Evolutionary conservation across 2,329 filamentous ascomycete species (phyloP).

Genomic region (Cercospora beticola): DNA sequence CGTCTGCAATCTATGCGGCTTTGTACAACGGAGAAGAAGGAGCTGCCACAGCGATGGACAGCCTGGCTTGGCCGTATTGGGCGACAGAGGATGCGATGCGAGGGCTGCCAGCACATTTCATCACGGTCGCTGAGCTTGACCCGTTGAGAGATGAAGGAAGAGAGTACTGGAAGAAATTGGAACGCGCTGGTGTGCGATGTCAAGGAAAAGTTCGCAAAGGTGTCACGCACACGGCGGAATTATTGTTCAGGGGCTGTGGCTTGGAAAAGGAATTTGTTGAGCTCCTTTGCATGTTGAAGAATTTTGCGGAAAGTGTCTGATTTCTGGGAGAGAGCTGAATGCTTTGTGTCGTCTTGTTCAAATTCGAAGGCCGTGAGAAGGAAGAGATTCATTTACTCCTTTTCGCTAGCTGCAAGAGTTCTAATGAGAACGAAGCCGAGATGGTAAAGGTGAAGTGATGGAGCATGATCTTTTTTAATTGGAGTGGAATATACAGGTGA

Average conservation of each 20-base stretch:
- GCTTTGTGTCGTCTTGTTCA: too few relatives aligned
- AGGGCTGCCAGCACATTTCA: slow-evolving; percentile 30
- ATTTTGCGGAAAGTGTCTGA: not conserved
- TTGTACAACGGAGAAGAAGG: not conserved
- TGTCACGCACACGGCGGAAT: slow-evolving; percentile 21
- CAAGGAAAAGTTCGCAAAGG: slow-evolving; percentile 28
- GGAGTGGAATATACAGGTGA: too few relatives aligned
- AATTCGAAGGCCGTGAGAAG: too few relatives aligned
- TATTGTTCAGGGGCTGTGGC: slow-evolving; percentile 22
- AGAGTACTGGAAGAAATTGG: slow-evolving; percentile 27
- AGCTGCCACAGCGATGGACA: slow-evolving; percentile 8
- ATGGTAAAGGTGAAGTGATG: too few relatives aligned
- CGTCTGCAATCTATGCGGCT: slow-evolving; percentile 5
- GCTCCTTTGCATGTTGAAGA: not conserved
- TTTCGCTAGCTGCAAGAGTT: too few relatives aligned
- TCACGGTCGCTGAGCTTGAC: slow-evolving; percentile 34
- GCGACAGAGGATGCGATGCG: slow-evolving; percentile 27
- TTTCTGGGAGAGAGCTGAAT: too few relatives aligned
- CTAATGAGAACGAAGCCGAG: too few relatives aligned
- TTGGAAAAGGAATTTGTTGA: slow-evolving; percentile 15
- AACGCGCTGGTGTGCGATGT: slow-evolving; percentile 27
- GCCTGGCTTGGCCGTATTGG: slow-evolving; percentile 33
- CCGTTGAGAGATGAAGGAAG: slow-evolving; percentile 34
- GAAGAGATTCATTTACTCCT: too few relatives aligned
- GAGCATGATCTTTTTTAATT: too few relatives aligned